phyloP scores from a whole-genome alignment of 2,329 filamentous ascomycete genomes.

The Penicillium carneum region DNA sequence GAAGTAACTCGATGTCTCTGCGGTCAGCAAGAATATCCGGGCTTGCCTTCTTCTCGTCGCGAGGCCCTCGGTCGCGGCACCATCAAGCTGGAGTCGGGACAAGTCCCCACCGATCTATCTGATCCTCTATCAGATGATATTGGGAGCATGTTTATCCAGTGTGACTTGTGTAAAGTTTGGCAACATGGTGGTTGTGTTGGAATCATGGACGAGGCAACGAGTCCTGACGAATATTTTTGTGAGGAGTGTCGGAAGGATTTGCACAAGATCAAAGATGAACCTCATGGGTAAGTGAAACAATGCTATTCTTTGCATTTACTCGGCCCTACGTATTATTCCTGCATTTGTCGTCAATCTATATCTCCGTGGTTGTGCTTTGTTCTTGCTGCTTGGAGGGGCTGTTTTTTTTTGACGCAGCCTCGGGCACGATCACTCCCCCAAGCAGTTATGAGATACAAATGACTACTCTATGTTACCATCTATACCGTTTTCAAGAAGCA shows the following conservation, averaged over 20 bases:
- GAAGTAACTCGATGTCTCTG: conserved; percentile 96
- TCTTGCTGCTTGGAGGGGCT: conserved; percentile 16
- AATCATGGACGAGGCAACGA: conserved; percentile 90
- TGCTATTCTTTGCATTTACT: not conserved
- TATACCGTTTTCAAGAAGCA: conserved; percentile 4
- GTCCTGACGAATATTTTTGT: conserved; percentile 97
- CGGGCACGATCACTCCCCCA: not conserved
- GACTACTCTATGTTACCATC: conserved; percentile 18
- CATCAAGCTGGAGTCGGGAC: conserved; percentile 65
- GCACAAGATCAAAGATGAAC: conserved; percentile 80
- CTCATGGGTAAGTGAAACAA: conserved; percentile 76
- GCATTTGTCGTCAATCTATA: not conserved
- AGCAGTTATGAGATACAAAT: not conserved
- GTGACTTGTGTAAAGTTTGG: conserved; percentile 97
- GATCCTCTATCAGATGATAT: conserved; percentile 77
- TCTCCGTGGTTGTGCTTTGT: conserved; percentile 6
- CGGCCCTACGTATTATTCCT: conserved; percentile 2
- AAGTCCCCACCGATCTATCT: conserved; percentile 65
- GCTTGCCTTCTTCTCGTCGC: conserved; percentile 69
- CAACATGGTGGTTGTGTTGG: conserved; percentile 97
- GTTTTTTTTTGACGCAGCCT: conserved; percentile 1
- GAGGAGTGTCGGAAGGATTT: conserved; percentile 91
- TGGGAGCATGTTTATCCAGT: conserved; percentile 96
- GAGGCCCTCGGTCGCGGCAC: conserved; percentile 59
- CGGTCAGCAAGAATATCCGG: conserved; percentile 92